Base-by-base conservation (phyloP, 345 rosid genomes). In the Ceriops zippeliana region DNA sequence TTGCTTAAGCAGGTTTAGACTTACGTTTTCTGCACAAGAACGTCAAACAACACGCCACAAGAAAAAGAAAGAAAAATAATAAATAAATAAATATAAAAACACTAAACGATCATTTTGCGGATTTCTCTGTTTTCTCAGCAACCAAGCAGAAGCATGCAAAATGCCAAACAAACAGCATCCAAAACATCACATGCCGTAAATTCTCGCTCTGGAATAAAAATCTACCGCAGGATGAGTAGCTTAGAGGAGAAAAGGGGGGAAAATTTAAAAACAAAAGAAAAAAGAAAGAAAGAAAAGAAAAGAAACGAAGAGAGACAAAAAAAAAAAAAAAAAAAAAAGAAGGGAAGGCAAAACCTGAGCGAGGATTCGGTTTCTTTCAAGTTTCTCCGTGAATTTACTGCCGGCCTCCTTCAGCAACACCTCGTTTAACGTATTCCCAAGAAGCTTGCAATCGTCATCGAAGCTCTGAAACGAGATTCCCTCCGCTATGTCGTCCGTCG, bases 401-500 rank as follows among this genome's bases (percentile, higher is more conserved):
- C 95, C 96, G 5, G 87, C 91, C 75, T 95, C 96, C 21, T 91
- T 73, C 73, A 85, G 99, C 77, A 91, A 81, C 34, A 89, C 96
- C 52, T 91, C 99, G 78, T 89, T 82, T 69, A 95, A 76, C 65
- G 91, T 88, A 81, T 82, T 95, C 0, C 96, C 91, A 6, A 95
- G 91, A 66, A 95, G 78, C 81, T 95, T 91, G 73, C 96, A 91
- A 61, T 91, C 97, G 63, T 91, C 99, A 7, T 95, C 99, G 71
- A 85, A 95, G 85, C 86, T 87, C 69, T 91, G 99, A 70, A 91
- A 95, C 47, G 97, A 89, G 68, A 95, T 91, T 68, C 82, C 97
- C 80, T 95, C 97, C 0, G 97, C 92, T 67, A 91, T 89, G 74
- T 95, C 99, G 77, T 95, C 97, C 21, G 96, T 95, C 2, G 93